Evolutionary conservation across 169 alveolate genomes (phyloP).

Genomic region (Plasmodium coatneyi): DNA sequence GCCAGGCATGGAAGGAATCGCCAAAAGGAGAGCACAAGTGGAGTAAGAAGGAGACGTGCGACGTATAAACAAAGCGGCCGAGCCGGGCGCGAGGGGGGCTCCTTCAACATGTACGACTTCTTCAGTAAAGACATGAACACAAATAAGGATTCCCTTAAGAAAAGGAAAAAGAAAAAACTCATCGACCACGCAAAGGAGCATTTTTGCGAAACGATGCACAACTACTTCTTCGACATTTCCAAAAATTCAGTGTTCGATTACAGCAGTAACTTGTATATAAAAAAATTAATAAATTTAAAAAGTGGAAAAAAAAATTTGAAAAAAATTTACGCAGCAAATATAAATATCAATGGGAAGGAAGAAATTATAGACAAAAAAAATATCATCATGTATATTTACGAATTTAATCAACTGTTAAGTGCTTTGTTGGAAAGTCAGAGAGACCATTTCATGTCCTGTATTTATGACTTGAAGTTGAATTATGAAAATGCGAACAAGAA

Average conservation of each 20-base stretch:
- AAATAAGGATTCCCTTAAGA: neutral
- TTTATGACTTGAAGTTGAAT: slow-evolving; percentile 30
- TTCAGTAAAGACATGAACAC: neutral
- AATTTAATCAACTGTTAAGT: slow-evolving; percentile 52
- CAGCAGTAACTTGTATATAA: slow-evolving; percentile 53
- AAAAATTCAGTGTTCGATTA: slow-evolving; percentile 62
- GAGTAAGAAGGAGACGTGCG: neutral
- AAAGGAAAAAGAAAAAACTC: neutral
- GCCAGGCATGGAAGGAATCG: neutral
- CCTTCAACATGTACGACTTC: neutral
- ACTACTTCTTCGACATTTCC: slow-evolving; percentile 47
- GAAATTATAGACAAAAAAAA: slow-evolving; percentile 50
- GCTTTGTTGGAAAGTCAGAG: slow-evolving; percentile 65
- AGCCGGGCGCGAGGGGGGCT: neutral
- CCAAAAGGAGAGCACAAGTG: neutral
- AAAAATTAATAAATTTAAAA: slow-evolving; percentile 60
- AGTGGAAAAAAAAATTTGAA: slow-evolving; percentile 35
- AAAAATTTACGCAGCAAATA: slow-evolving; percentile 39
- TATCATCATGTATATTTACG: slow-evolving; percentile 51
- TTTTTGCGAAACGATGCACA: slow-evolving; percentile 36
- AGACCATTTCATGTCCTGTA: slow-evolving; percentile 34
- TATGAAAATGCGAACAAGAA: slow-evolving; percentile 35
- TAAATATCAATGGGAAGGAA: neutral
- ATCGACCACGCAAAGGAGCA: slow-evolving; percentile 56
- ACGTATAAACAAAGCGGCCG: neutral